Evolutionary conservation across 2,329 filamentous ascomycete genomes (phyloP).

Genomic region (Fusarium penzigii): DNA sequence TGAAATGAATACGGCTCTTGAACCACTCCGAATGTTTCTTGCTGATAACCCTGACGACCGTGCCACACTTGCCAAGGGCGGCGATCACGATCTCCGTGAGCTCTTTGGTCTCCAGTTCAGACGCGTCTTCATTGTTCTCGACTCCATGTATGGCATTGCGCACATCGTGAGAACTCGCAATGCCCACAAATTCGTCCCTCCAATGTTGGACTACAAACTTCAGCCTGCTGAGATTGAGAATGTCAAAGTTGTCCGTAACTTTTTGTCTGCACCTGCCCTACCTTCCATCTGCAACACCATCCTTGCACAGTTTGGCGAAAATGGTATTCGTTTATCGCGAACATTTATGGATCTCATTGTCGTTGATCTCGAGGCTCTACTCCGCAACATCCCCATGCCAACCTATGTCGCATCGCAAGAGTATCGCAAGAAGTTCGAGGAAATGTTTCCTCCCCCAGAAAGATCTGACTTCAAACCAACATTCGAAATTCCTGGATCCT

Average conservation of each 20-base stretch:
- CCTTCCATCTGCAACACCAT: slow-evolving; percentile 27
- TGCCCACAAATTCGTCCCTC: slow-evolving; percentile 24
- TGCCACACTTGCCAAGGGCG: slow-evolving; percentile 9
- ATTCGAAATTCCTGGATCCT: slow-evolving; percentile 28
- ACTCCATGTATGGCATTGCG: slow-evolving; percentile 30
- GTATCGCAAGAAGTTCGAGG: slow-evolving; percentile 25
- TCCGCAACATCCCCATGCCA: slow-evolving; percentile 28
- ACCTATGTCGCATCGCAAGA: slow-evolving; percentile 30
- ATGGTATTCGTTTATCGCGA: slow-evolving; percentile 17
- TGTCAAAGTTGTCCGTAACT: slow-evolving; percentile 24
- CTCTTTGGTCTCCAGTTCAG: slow-evolving; percentile 23
- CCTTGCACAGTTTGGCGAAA: slow-evolving; percentile 14
- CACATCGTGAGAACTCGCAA: slow-evolving; percentile 30
- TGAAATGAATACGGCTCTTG: slow-evolving; percentile 28
- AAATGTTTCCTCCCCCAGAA: slow-evolving; percentile 19
- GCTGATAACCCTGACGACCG: slow-evolving; percentile 23
- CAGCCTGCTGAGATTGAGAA: slow-evolving; percentile 9
- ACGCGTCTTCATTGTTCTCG: slow-evolving; percentile 21
- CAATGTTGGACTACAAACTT: slow-evolving; percentile 25
- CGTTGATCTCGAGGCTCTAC: slow-evolving; percentile 33
- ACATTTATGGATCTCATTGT: slow-evolving; percentile 29
- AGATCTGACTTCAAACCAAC: slow-evolving; percentile 18
- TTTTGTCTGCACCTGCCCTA: slow-evolving; percentile 30
- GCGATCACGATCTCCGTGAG: slow-evolving; percentile 21
- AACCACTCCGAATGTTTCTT: slow-evolving; percentile 22